These are phyloP conservation scores for Sclerotinia sclerotiorum DNA, from an alignment of 2,329 filamentous ascomycete species.

Conservation along the genomic window DNA sequence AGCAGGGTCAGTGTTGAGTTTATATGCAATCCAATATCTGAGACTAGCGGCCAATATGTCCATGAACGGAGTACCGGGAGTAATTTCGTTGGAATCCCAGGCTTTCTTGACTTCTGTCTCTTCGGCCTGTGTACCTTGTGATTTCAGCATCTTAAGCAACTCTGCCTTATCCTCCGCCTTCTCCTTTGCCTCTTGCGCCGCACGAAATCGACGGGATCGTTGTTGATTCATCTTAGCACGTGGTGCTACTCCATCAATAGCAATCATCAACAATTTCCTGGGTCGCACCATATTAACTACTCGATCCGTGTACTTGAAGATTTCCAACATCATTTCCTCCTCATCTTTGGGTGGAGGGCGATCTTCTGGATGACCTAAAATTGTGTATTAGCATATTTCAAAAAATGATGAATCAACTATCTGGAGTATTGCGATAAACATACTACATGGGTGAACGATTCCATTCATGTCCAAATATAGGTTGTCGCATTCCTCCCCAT, in stretches of 20 bases:
- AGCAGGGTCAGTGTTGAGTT: constrained; percentile 91
- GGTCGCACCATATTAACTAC: constrained; percentile 99
- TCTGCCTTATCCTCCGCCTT: constrained; percentile 91
- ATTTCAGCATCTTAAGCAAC: constrained; percentile 78
- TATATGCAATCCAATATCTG: constrained; percentile 96
- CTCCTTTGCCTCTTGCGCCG: constrained; percentile 90
- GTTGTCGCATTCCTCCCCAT: constrained; percentile 97
- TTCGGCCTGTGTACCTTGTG: constrained; percentile 65
- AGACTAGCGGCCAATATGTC: constrained; percentile 86
- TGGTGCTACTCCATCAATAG: constrained; percentile 95
- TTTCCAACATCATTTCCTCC: constrained; percentile 98
- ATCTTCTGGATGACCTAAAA: constrained; percentile 75
- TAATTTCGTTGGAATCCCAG: constrained; percentile 86
- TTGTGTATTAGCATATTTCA: neutral
- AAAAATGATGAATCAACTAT: neutral
- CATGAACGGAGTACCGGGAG: constrained; percentile 98
- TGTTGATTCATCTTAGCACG: constrained; percentile 99
- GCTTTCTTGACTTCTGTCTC: constrained; percentile 76
- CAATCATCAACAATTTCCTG: constrained; percentile 94
- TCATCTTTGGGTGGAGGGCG: constrained; percentile 87
- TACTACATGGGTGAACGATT: constrained; percentile 91
- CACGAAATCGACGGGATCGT: constrained; percentile 89
- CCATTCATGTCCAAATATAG: constrained; percentile 99
- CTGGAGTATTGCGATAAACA: neutral
- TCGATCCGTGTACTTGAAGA: constrained; percentile 98